Evolutionary conservation across 495 filamentous ascomycete species (phyloP).

Genomic region (Penicillium bialowiezense): DNA sequence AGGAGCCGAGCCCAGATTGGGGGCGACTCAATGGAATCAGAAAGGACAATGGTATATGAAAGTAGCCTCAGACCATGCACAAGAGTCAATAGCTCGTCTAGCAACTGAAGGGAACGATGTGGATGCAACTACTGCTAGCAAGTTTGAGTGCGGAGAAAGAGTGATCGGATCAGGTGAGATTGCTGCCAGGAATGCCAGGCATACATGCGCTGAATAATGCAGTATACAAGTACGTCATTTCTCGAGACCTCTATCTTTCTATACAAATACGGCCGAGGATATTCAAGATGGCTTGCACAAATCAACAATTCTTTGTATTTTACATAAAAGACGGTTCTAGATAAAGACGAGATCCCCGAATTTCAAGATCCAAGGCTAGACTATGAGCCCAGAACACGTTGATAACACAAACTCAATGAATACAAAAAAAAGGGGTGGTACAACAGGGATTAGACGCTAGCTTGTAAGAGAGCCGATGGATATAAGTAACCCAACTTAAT

Average conservation of each 20-base stretch:
- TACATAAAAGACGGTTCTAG: conserved; percentile 24
- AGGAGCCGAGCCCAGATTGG: conserved; percentile 5
- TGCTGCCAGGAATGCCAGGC: conserved; percentile 10
- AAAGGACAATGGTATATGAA: conserved; percentile 10
- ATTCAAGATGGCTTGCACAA: conserved; percentile 12
- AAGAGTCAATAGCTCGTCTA: conserved; percentile 5
- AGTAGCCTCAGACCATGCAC: conserved; percentile 2
- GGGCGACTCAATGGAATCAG: neutral
- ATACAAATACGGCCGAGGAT: too few species aligned
- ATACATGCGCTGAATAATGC: conserved; percentile 20
- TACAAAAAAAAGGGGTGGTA: conserved; percentile 18
- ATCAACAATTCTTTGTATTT: conserved; percentile 29
- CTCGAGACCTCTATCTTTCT: too few species aligned
- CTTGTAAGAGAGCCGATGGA: conserved; percentile 28
- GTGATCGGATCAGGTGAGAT: conserved; percentile 31
- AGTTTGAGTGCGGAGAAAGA: conserved; percentile 35
- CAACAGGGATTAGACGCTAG: conserved; percentile 32
- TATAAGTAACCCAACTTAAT: conserved; percentile 21
- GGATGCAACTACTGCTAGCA: conserved; percentile 10
- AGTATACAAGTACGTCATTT: conserved; percentile 17
- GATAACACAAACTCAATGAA: conserved; percentile 32
- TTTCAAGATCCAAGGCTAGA: conserved; percentile 16
- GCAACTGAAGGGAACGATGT: conserved; percentile 1
- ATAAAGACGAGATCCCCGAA: conserved; percentile 13
- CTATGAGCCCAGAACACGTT: conserved; percentile 24